Conservation (phyloP, 2,329 filamentous ascomycete species). For the Diaporthe batatas region DNA sequence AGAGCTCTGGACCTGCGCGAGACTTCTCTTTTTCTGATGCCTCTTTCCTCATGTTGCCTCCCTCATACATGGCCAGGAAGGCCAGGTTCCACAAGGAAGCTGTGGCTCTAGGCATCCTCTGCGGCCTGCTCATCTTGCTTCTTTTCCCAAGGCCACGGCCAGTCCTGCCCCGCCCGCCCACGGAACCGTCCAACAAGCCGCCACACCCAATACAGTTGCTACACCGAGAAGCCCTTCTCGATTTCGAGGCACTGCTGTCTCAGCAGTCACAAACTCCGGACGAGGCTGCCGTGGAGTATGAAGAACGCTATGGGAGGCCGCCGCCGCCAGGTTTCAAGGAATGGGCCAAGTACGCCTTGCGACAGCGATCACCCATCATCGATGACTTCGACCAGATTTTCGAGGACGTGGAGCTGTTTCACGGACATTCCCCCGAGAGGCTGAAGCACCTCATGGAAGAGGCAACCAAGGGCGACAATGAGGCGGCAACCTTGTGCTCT, state of each 20-base stretch:
- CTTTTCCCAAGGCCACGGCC: background rate
- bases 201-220: constrained; percentile 56
- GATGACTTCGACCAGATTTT: constrained; percentile 64
- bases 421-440: constrained; percentile 53
- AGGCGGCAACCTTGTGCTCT: constrained; percentile 56
- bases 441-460: constrained; percentile 48
- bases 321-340: constrained; percentile 61
- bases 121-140: background rate
- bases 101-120: background rate
- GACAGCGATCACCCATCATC: constrained; percentile 59
- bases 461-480: constrained; percentile 45
- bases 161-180: background rate
- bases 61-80: constrained; percentile 24
- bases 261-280: constrained; percentile 55
- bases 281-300: constrained; percentile 57
- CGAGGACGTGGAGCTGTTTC: constrained; percentile 56
- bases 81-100: constrained; percentile 12
- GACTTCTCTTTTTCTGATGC: background rate
- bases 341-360: constrained; percentile 60
- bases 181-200: background rate
- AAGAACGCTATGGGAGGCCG: constrained; percentile 55
- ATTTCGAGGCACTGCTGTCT: constrained; percentile 50
- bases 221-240: constrained; percentile 45
- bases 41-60: constrained; percentile 15
- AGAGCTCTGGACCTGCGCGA: background rate